Evolutionary conservation across 2,329 filamentous ascomycete species (phyloP), one percentile per base, ranked within the genome.

Genomic region (Xylaria sp.): DNA sequence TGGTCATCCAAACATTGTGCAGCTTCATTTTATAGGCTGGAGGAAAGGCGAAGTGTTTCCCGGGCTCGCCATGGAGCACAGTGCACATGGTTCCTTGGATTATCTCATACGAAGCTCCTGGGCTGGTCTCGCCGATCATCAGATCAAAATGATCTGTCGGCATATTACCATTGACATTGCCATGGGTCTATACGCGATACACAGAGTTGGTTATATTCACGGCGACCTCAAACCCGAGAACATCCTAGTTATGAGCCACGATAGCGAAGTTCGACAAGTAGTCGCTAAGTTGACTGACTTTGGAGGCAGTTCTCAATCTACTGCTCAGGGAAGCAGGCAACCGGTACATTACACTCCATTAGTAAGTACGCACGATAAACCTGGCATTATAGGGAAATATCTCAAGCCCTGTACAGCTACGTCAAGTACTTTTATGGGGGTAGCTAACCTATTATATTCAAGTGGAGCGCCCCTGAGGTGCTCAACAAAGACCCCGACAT

Each of bases 401-500:
- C 13, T 3, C 15, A 15, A 17, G 6, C 11, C 38, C 15, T 17
- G 38, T 10, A 42, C 4, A 17, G 15, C 11, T 42, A 42, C 15
- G 38, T 42, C 38, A 42, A 6, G 38, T 6, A 42, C 38, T 42
- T 17, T 17, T 13, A 42, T 11, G 15, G 38, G 4, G 9, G 15
- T 11, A 15, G 38, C 38, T 42, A 10, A 42, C 15, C 38, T 36
- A 20, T 42, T 9, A 26, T 48, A 4, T 56, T 11, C 11, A 44
- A 63, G 61, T 68, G 62, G 66, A 40, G 66, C 44, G 62, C 62
- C 17, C 66, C 66, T n/a, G 66, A 68, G 36, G 62, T 68, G 38
- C 15, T 68, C 20, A 68, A 68, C 20, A 13, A 65, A 38, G 62
- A 68, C 49, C 60, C 56, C 10, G 67, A 67, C 26, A 49, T 70